Conservation (phyloP, 768 basidiomycete species). For the Coprinellus aureogranulatus region DNA sequence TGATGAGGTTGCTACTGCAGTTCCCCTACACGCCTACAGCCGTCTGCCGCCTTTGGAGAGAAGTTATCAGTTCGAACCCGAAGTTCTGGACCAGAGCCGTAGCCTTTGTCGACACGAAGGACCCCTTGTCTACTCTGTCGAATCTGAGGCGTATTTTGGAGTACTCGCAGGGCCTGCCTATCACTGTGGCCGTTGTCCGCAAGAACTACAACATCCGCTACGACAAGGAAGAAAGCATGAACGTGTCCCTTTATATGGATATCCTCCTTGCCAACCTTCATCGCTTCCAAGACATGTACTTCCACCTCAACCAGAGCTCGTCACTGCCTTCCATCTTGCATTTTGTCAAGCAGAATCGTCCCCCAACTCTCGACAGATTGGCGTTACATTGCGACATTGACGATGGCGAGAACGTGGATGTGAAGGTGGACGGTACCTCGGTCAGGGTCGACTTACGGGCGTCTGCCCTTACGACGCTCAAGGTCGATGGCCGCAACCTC, state of each 20-base stretch:
- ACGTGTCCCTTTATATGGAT: constrained; percentile 14
- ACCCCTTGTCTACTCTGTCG: constrained; percentile 7
- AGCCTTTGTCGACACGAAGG: constrained; percentile 13
- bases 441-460: neutral
- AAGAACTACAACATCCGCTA: constrained; percentile 3
- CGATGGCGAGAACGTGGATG: constrained; percentile 12
- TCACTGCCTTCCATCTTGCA: constrained; percentile 18
- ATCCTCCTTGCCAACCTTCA: constrained; percentile 15
- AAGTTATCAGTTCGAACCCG: constrained; percentile 8
- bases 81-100: constrained; percentile 20
- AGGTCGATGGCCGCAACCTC: constrained; percentile 20
- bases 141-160: constrained; percentile 10
- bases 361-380: constrained; percentile 5
- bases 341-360: constrained; percentile 5
- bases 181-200: constrained; percentile 16
- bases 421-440: neutral
- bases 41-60: constrained; percentile 12
- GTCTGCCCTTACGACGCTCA: constrained; percentile 13
- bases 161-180: constrained; percentile 10
- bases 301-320: constrained; percentile 16
- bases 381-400: constrained; percentile 15
- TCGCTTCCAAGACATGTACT: constrained; percentile 16
- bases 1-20: constrained; percentile 6
- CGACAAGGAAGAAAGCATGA: constrained; percentile 12
- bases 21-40: constrained; percentile 13